Percentiles rank a stretch among this genome's conserved stretches.
Evolutionary conservation across 495 filamentous ascomycete species (phyloP).

Genomic region (Diplogelasinospora grovesii): DNA sequence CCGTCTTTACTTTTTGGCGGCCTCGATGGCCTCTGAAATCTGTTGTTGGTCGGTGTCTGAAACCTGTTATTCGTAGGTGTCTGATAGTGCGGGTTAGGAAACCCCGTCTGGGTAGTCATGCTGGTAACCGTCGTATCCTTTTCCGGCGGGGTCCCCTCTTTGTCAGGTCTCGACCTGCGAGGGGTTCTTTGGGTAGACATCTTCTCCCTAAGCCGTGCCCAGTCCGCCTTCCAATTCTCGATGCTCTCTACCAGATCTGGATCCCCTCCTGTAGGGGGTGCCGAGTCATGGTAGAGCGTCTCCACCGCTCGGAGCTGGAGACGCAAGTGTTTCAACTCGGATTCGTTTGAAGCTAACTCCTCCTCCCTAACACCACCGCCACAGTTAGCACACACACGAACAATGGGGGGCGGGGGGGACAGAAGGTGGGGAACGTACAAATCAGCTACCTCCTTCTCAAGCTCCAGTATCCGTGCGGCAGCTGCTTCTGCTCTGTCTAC

Average conservation of each 20-base stretch:
- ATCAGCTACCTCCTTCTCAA: slow-evolving; percentile 41
- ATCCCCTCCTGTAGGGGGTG: slow-evolving; percentile 25
- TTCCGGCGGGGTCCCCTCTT: too few relatives aligned
- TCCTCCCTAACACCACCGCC: slow-evolving; percentile 19
- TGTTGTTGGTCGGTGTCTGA: too few relatives aligned
- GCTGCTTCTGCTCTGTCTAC: slow-evolving; percentile 45
- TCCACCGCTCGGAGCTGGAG: slow-evolving; percentile 49
- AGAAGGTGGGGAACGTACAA: slow-evolving; percentile 31
- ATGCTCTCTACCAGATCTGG: slow-evolving; percentile 38
- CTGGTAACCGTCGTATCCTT: too few relatives aligned
- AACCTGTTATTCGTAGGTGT: too few relatives aligned
- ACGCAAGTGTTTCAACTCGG: slow-evolving; percentile 44
- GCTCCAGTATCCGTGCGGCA: slow-evolving; percentile 43
- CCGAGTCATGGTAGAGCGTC: slow-evolving; percentile 38
- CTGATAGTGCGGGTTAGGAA: too few relatives aligned
- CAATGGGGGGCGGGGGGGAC: neutral
- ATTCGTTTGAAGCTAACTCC: slow-evolving; percentile 21
- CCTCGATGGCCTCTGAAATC: too few relatives aligned
- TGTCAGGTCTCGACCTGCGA: too few relatives aligned
- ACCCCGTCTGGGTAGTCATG: too few relatives aligned
- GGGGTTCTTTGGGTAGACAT: too few relatives aligned
- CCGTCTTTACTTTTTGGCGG: too few relatives aligned
- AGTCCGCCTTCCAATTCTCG: slow-evolving; percentile 40
- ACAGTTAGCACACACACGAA: neutral
- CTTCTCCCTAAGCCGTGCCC: slow-evolving; percentile 24